Conservation (phyloP, 768 basidiomycete genomes). For the Serendipita indica region DNA sequence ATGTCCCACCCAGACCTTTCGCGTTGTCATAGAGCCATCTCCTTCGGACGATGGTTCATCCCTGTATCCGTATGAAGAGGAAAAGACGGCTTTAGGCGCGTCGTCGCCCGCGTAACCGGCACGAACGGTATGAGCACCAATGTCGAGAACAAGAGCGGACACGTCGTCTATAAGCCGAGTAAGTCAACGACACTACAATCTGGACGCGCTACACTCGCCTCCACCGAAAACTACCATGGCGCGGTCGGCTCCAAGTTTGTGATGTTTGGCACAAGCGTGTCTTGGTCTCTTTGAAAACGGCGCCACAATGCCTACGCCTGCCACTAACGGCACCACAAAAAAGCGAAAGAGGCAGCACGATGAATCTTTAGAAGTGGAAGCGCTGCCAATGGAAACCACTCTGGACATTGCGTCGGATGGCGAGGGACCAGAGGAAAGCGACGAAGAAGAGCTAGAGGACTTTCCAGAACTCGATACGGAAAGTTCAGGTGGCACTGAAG, state of each 20-base stretch:
- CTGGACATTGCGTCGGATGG: slow-evolving; percentile 46
- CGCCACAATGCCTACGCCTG: not conserved
- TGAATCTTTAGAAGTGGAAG: slow-evolving; percentile 21
- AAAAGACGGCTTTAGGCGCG: slow-evolving; percentile 80
- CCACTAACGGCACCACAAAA: slow-evolving; percentile 20
- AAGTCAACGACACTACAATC: not conserved
- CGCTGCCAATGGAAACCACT: slow-evolving; percentile 26
- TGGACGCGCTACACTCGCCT: slow-evolving; percentile 36
- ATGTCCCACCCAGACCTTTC: slow-evolving; percentile 67
- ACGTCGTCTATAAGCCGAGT: slow-evolving; percentile 61
- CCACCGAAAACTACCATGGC: slow-evolving; percentile 45
- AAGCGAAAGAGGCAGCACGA: slow-evolving; percentile 46
- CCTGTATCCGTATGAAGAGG: slow-evolving; percentile 75
- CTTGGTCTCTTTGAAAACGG: not conserved
- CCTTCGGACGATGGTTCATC: slow-evolving; percentile 24
- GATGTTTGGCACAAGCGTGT: not conserved
- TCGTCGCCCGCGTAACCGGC: slow-evolving; percentile 98
- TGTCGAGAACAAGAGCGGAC: slow-evolving; percentile 90
- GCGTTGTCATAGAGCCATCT: slow-evolving; percentile 22
- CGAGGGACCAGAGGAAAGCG: slow-evolving; percentile 26
- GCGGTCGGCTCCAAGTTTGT: not conserved
- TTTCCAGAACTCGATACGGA: slow-evolving; percentile 48
- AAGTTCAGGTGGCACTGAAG: slow-evolving; percentile 20
- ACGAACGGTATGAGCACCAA: slow-evolving; percentile 77
- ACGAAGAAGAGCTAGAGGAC: slow-evolving; percentile 48